Evolutionary conservation across 257 asterid species (phyloP).

Genomic region (Paulownia fortunei): DNA sequence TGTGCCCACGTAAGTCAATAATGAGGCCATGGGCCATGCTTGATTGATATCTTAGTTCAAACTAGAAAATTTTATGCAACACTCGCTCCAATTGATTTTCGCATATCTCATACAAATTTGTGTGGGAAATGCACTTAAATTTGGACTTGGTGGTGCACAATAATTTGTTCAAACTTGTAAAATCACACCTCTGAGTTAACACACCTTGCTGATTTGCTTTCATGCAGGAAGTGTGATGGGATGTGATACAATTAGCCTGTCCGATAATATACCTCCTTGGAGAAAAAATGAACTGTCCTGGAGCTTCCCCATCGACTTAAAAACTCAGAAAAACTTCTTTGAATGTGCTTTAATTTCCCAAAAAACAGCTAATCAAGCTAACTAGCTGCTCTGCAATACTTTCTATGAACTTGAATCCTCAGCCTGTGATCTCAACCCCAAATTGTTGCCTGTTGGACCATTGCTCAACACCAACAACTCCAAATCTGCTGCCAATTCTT

Average conservation of each 20-base stretch:
- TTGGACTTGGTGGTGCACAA: too few species aligned
- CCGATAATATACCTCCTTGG: constrained; percentile 32
- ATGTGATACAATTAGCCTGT: constrained; percentile 15
- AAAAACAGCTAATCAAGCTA: not conserved
- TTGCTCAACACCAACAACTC: not conserved
- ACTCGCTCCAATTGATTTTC: too few species aligned
- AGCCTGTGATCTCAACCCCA: constrained; percentile 41
- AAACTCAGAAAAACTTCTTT: constrained; percentile 19
- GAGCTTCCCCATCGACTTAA: constrained; percentile 22
- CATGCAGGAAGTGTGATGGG: constrained; percentile 25
- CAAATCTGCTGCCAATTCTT: not conserved
- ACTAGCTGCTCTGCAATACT: constrained; percentile 34
- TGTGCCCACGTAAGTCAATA: too few species aligned
- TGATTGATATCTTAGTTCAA: too few species aligned
- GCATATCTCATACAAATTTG: too few species aligned
- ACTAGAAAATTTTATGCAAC: too few species aligned
- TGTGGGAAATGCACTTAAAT: too few species aligned
- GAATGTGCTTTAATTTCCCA: not conserved
- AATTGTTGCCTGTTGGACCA: constrained; percentile 34
- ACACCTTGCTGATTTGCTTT: not conserved
- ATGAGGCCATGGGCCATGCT: too few species aligned
- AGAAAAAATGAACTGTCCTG: constrained; percentile 26
- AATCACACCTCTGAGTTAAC: too few species aligned
- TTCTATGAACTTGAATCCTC: constrained; percentile 41
- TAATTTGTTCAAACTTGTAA: too few species aligned